Evolutionary conservation across 257 asterid species (phyloP), one percentile per base, ranked within the genome.

Genomic region (Salvia rosmarinus): DNA sequence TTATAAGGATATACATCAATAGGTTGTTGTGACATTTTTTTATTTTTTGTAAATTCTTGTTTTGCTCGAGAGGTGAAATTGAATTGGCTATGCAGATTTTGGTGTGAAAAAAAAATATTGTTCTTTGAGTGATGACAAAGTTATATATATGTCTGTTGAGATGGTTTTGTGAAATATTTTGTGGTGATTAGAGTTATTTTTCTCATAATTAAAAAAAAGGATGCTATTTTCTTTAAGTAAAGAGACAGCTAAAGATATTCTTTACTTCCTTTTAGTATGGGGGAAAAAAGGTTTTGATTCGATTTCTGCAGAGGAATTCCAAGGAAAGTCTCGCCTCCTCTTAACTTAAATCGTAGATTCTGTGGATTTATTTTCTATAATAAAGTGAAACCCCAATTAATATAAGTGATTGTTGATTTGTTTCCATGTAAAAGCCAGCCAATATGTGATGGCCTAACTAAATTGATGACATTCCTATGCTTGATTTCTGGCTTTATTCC

Each of bases 221-320:
- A 50, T 47, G 49, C 58, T 66, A 54, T 78, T 77, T 74, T 75
- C 77, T 85, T 82, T 82, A 80, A 49, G 35, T 79, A 79, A 83
- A 85, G 81, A 64, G 80, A 85, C 78, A 83, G 63, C 72, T 72
- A 81, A 81, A 86, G 82, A 77, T 81, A 82, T 87, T 87, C 89
- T 61, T 73, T 74, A 44, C 82, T 84, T 81, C 68, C 75, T 72
- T 80, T 80, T 75, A 72, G 62, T 60, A 78, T 54, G 12, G 60
- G 56, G 37, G 37, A 11, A 13, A 43, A 37, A 37, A 42, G 11
- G 59, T 21, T 55, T 74, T 70, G 67, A 34, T 20, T 40, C 19
- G 43, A n/a, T 16, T 67, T n/a, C 5, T 7, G 28, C 57, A 37
- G 28, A 20, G 32, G n/a, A 5, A 56, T 25, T 57, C 3, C 4